These are phyloP conservation scores for Boehmeria nivea DNA, from an alignment of 306 rosid genomes.

Conservation along the genomic window DNA sequence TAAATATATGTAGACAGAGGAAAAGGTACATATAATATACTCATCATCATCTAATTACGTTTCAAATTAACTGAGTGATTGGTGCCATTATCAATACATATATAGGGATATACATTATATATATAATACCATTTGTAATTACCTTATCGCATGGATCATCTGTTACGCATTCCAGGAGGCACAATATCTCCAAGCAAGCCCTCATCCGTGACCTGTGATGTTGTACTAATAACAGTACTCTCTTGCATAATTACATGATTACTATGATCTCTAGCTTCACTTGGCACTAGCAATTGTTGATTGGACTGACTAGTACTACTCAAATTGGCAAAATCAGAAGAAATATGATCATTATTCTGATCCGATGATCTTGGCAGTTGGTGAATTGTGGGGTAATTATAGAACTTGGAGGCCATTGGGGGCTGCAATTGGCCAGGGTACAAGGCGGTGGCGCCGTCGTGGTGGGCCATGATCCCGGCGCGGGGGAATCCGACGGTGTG, in stretches of 20 bases:
- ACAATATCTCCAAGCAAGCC: constrained; percentile 92
- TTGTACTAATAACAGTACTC: neutral
- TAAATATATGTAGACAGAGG: too few relatives aligned
- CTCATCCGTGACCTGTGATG: constrained; percentile 40
- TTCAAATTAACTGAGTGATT: too few relatives aligned
- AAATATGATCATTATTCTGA: constrained; percentile 5
- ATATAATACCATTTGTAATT: neutral
- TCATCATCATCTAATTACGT: too few relatives aligned
- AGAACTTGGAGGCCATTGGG: constrained; percentile 40
- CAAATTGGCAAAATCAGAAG: constrained; percentile 14
- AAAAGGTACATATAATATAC: too few relatives aligned
- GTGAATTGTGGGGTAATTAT: too few relatives aligned
- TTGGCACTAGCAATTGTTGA: too few relatives aligned
- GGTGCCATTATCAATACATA: neutral
- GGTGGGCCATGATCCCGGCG: constrained; percentile 48
- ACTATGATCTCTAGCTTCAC: constrained; percentile 20
- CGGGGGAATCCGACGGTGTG: constrained; percentile 72
- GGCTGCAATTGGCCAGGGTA: constrained; percentile 32
- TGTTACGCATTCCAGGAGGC: constrained; percentile 67
- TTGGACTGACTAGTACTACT: too few relatives aligned
- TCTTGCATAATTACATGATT: constrained; percentile 14
- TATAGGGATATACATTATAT: neutral
- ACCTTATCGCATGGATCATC: neutral
- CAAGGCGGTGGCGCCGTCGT: constrained; percentile 31
- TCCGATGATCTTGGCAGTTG: constrained; percentile 21